These are phyloP conservation scores for Vitis riparia DNA, from an alignment of 164 flowering plant species.

Conservation along the genomic window DNA sequence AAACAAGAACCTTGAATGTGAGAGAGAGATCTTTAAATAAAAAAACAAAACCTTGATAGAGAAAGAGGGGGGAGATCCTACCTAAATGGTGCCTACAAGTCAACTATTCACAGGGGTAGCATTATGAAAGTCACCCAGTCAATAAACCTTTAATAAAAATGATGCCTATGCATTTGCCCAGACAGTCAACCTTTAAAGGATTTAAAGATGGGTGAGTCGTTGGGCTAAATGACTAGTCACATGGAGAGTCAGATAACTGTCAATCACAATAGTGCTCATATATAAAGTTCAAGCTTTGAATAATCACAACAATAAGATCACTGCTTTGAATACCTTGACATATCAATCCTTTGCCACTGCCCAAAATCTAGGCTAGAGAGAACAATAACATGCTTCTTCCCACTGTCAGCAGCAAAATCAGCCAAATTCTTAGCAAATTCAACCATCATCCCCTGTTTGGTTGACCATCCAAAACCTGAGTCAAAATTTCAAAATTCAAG, in stretches of 20 bases:
- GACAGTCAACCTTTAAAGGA: constrained; percentile 32
- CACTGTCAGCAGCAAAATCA: constrained; percentile 64
- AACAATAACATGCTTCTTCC: constrained; percentile 79
- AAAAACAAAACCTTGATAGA: too few species aligned
- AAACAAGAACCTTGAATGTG: too few species aligned
- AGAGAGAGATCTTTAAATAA: too few species aligned
- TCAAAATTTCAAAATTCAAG: not conserved
- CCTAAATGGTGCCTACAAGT: too few species aligned
- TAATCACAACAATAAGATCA: not conserved
- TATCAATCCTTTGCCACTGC: constrained; percentile 62
- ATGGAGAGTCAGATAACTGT: too few species aligned
- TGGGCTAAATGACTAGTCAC: too few species aligned
- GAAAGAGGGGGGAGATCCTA: too few species aligned
- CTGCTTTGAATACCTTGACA: constrained; percentile 53
- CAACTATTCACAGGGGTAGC: too few species aligned
- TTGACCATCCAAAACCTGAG: not conserved
- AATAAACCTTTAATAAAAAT: constrained; percentile 68
- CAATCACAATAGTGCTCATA: not conserved
- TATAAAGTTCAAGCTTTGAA: too few species aligned
- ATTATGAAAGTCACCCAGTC: not conserved
- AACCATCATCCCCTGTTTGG: constrained; percentile 80
- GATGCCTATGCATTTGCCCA: constrained; percentile 43
- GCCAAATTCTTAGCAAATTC: constrained; percentile 84
- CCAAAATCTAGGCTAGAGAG: constrained; percentile 92
- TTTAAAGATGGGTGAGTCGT: too few species aligned